Conservation (phyloP, 495 filamentous ascomycete species). For the Filosporella fistucella region DNA sequence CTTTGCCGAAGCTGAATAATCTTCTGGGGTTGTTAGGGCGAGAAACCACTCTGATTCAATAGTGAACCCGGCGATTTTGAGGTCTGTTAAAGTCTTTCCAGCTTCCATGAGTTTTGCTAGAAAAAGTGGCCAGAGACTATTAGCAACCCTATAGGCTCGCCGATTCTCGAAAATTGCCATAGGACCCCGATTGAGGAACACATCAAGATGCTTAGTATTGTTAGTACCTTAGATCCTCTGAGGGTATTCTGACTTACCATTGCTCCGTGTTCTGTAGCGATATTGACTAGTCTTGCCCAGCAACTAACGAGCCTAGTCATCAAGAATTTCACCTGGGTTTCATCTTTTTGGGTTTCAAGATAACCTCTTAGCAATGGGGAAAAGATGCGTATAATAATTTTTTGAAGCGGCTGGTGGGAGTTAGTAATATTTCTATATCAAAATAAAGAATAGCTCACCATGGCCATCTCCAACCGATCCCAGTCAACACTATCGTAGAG, state of each 20-base stretch:
- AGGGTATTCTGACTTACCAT: background rate
- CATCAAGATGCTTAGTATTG: background rate
- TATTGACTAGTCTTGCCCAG: background rate
- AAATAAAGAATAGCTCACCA: background rate
- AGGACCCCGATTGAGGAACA: slow-evolving; percentile 5
- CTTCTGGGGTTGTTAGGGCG: background rate
- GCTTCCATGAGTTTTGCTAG: slow-evolving; percentile 10
- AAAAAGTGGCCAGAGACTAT: slow-evolving; percentile 16
- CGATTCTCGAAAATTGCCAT: slow-evolving; percentile 14
- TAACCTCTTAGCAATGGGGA: background rate
- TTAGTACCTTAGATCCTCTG: background rate
- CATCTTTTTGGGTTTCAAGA: background rate
- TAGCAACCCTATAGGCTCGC: background rate
- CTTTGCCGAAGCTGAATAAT: background rate
- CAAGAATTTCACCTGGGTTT: background rate
- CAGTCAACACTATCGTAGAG: background rate
- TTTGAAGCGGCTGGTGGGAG: background rate
- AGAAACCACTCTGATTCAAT: slow-evolving; percentile 1
- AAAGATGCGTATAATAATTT: background rate
- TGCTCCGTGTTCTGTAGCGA: background rate
- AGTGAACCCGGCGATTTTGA: slow-evolving; percentile 3
- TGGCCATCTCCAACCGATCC: background rate
- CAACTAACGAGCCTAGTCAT: background rate
- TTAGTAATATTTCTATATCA: background rate
- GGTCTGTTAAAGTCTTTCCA: slow-evolving; percentile 3